Conservation (phyloP, 2,329 filamentous ascomycete species). For the Blastomyces gilchristii region DNA sequence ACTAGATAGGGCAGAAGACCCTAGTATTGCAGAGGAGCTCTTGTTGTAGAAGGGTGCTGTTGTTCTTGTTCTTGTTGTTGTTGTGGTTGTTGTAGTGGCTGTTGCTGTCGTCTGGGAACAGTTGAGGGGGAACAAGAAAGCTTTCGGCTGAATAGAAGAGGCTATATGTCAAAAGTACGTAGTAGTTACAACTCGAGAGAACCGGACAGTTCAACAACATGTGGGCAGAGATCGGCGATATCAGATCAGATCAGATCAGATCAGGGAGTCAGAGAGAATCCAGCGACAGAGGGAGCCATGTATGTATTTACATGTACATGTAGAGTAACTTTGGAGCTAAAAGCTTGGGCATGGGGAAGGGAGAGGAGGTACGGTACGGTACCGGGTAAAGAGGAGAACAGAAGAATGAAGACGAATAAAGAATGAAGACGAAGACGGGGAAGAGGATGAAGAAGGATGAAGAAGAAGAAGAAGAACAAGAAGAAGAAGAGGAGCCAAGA, state of each 20-base stretch:
- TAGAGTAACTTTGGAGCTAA: neutral
- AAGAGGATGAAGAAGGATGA: neutral
- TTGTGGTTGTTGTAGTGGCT: neutral
- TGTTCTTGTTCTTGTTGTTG: neutral
- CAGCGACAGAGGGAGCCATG: slow-evolving; percentile 11
- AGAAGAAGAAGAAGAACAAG: neutral
- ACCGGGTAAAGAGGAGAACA: slow-evolving; percentile 8
- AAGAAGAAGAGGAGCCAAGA: neutral
- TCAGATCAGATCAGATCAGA: slow-evolving; percentile 6
- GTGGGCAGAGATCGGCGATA: slow-evolving; percentile 10
- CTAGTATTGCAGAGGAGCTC: neutral
- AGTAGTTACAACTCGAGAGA: neutral
- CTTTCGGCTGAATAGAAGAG: neutral
- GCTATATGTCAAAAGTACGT: neutral
- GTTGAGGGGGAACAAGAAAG: neutral
- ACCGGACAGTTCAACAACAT: neutral
- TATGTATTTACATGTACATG: neutral
- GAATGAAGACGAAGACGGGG: too few relatives aligned
- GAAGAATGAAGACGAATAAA: slow-evolving; percentile 1
- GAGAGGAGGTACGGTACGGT: slow-evolving; percentile 5
- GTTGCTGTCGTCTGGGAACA: neutral
- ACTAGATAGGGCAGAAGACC: neutral
- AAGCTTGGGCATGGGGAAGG: neutral
- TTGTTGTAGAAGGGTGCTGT: neutral
- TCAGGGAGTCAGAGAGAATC: slow-evolving; percentile 12